A percentile compares a stretch with the other conserved stretches of the same genome.
phyloP scores from a whole-genome alignment of 345 rosid species.

The Passiflora organensis region DNA sequence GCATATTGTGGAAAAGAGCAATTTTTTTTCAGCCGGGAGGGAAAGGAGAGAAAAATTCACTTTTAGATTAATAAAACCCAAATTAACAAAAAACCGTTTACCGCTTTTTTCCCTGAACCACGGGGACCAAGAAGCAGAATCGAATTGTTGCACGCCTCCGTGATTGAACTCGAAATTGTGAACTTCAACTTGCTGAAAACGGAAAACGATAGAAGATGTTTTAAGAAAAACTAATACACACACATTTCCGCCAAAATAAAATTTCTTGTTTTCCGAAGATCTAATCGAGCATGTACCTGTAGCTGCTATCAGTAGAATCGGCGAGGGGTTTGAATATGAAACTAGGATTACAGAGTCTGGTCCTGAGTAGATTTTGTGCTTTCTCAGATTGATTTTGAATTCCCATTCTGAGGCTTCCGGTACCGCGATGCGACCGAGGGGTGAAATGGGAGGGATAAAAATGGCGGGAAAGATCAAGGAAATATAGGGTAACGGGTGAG shows the following conservation, averaged over 20 bases:
- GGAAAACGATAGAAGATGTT: neutral
- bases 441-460: too few relatives aligned
- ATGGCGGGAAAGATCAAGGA: conserved; percentile 12
- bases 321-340: conserved; percentile 58
- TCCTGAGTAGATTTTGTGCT: conserved; percentile 41
- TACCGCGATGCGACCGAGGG: too few relatives aligned
- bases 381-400: conserved; percentile 10
- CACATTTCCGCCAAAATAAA: neutral
- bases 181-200: conserved; percentile 68
- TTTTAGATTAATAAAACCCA: neutral
- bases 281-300: conserved; percentile 42
- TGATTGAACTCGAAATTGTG: conserved; percentile 60
- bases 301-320: conserved; percentile 63
- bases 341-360: conserved; percentile 60
- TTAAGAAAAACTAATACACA: neutral
- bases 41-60: too few relatives aligned
- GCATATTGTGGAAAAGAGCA: neutral
- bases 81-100: conserved; percentile 16
- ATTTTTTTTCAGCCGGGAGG: too few relatives aligned
- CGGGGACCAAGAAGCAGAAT: conserved; percentile 89
- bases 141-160: conserved; percentile 85
- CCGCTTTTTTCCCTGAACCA: conserved; percentile 82
- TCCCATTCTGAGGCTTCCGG: conserved; percentile 8
- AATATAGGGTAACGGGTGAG: neutral
- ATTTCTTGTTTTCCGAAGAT: neutral